phyloP scores from a whole-genome alignment of 2,329 filamentous ascomycete species.

The Lasiodiplodia sp. region DNA sequence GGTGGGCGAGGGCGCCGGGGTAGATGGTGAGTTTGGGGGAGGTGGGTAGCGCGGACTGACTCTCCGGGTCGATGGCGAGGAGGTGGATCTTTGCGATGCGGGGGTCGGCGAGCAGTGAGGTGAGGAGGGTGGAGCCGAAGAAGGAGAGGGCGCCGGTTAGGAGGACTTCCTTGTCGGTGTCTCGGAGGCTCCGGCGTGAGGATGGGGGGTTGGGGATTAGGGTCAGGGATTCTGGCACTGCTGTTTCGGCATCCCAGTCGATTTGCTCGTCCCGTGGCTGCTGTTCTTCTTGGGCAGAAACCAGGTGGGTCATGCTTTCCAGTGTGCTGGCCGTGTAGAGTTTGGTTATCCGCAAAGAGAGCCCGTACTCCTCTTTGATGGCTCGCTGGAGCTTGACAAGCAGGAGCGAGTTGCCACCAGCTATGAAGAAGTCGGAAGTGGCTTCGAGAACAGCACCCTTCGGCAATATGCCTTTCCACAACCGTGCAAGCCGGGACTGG shows the following conservation, averaged over 20 bases:
- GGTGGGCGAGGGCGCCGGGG: conserved; percentile 46
- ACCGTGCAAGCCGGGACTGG: neutral
- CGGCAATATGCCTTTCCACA: conserved; percentile 33
- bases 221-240: neutral
- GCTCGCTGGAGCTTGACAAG: conserved; percentile 48
- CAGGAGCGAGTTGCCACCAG: conserved; percentile 54
- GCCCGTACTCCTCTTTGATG: conserved; percentile 45
- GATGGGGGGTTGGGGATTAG: conserved; percentile 31
- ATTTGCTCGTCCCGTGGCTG: conserved; percentile 24
- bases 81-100: conserved; percentile 49
- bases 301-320: conserved; percentile 41
- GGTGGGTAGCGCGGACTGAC: neutral
- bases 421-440: conserved; percentile 43
- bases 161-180: conserved; percentile 18
- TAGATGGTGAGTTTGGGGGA: conserved; percentile 35
- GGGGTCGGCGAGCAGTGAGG: conserved; percentile 42
- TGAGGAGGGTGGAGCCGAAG: conserved; percentile 31
- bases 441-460: conserved; percentile 25
- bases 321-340: conserved; percentile 52
- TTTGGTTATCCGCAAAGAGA: conserved; percentile 44
- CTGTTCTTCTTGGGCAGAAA: neutral
- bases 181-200: conserved; percentile 1
- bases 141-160: conserved; percentile 35
- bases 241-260: conserved; percentile 51
- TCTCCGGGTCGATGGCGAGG: conserved; percentile 48